Evolutionary conservation across 768 basidiomycete genomes (phyloP).

Genomic region (Suillus alpinus): DNA sequence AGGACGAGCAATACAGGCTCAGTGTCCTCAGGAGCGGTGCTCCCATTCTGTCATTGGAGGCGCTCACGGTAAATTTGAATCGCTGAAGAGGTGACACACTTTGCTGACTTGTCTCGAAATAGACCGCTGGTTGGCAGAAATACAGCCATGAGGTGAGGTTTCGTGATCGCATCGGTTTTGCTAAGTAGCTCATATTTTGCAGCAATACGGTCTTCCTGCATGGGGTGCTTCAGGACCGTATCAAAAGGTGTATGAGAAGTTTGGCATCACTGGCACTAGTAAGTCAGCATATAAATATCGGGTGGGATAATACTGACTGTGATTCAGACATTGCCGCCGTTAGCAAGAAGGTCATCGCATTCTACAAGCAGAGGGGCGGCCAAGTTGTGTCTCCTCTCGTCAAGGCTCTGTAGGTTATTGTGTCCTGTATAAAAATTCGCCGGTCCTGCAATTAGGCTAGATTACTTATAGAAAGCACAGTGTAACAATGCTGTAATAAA

Average conservation of each 20-base stretch:
- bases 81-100: not conserved
- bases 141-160: constrained; percentile 76
- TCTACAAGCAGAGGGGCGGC: constrained; percentile 80
- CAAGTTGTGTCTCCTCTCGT: constrained; percentile 71
- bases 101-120: constrained; percentile 10
- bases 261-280: constrained; percentile 79
- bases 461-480: not conserved
- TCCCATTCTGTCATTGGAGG: constrained; percentile 88
- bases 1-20: constrained; percentile 75
- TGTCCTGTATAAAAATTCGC: not conserved
- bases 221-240: constrained; percentile 94
- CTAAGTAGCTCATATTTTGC: constrained; percentile 13
- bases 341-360: constrained; percentile 82
- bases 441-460: not conserved
- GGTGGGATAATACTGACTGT: constrained; percentile 7
- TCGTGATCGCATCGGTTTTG: not conserved
- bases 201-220: constrained; percentile 68
- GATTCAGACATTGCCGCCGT: constrained; percentile 68
- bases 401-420: constrained; percentile 55
- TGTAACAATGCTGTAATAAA: constrained; percentile 16
- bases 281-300: constrained; percentile 27
- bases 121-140: constrained; percentile 81
- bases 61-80: constrained; percentile 49
- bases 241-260: constrained; percentile 87
- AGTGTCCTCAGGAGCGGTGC: constrained; percentile 86